A percentile compares a stretch with the other conserved stretches of the same genome.
Evolutionary conservation across 176 grass and related monocot genomes (phyloP).

Genomic region (Canna indica): DNA sequence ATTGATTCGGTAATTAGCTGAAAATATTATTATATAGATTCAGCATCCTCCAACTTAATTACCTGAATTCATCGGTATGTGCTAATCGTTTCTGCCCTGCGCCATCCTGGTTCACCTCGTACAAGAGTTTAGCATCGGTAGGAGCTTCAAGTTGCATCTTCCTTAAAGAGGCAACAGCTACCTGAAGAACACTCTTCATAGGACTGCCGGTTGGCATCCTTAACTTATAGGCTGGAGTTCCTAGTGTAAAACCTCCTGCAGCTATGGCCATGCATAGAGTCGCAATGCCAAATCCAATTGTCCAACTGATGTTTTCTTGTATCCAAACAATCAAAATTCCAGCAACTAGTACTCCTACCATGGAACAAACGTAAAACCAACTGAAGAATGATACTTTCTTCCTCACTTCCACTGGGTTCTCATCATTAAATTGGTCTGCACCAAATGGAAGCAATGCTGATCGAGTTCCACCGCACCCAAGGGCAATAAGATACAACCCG

Average conservation of each 20-base stretch:
- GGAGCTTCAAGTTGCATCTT: conserved; percentile 52
- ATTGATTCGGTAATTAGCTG: background rate
- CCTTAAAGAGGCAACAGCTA: conserved; percentile 54
- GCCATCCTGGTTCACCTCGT: conserved; percentile 36
- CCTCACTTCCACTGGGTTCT: conserved; percentile 47
- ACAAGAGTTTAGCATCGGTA: conserved; percentile 33
- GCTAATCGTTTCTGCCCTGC: conserved; percentile 34
- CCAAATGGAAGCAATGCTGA: conserved; percentile 77
- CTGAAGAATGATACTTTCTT: conserved; percentile 81
- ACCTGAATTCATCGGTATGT: conserved; percentile 75
- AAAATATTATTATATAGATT: background rate
- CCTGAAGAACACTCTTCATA: conserved; percentile 57
- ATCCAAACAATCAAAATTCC: conserved; percentile 77
- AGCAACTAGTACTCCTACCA: conserved; percentile 62
- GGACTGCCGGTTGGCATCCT: conserved; percentile 75
- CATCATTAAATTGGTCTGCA: conserved; percentile 61
- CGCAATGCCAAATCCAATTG: conserved; percentile 74
- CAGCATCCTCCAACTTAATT: background rate
- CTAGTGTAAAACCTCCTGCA: conserved; percentile 37
- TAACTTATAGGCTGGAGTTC: conserved; percentile 64
- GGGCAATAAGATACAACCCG: conserved; percentile 55
- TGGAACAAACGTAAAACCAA: conserved; percentile 66
- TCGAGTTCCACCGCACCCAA: conserved; percentile 72
- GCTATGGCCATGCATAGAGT: conserved; percentile 47
- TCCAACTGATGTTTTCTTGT: conserved; percentile 74